phyloP scores from a whole-genome alignment of 2,329 filamentous ascomycete genomes.

The Monosporascus ibericus region DNA sequence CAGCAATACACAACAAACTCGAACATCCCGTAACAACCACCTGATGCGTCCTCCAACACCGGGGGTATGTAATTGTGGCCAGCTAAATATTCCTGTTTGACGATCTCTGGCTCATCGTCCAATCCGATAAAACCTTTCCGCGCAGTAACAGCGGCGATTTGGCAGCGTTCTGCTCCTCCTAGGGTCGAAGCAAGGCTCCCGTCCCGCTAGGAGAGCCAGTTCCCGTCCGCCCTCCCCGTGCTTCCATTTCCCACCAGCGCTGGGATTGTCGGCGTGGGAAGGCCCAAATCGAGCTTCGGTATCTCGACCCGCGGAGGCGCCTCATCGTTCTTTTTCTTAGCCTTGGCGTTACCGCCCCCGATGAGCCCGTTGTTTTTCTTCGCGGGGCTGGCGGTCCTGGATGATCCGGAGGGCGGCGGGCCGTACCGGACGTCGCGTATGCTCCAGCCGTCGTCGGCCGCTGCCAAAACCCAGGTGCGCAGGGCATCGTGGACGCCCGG shows the following conservation, averaged over 20 bases:
- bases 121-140: neutral
- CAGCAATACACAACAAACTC: too few species aligned
- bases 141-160: neutral
- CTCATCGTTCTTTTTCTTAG: conserved; percentile 39
- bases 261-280: conserved; percentile 19
- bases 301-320: conserved; percentile 56
- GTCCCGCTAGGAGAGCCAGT: conserved; percentile 27
- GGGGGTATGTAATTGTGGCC: too few species aligned
- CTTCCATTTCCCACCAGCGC: neutral
- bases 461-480: conserved; percentile 84
- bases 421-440: conserved; percentile 75
- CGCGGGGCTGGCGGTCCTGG: conserved; percentile 34
- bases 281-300: conserved; percentile 47
- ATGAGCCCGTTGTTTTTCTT: conserved; percentile 35
- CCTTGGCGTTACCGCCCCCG: conserved; percentile 23
- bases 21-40: too few species aligned
- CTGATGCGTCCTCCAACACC: too few species aligned
- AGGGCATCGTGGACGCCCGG: conserved; percentile 83
- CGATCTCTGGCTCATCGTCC: neutral
- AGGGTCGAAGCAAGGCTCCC: conserved; percentile 11
- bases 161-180: conserved; percentile 1
- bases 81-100: too few species aligned
- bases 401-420: conserved; percentile 30
- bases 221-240: conserved; percentile 13
- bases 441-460: conserved; percentile 82